Base-by-base conservation (phyloP, 352 stramenopile genomes). In the Globisporangium orthogonon region DNA sequence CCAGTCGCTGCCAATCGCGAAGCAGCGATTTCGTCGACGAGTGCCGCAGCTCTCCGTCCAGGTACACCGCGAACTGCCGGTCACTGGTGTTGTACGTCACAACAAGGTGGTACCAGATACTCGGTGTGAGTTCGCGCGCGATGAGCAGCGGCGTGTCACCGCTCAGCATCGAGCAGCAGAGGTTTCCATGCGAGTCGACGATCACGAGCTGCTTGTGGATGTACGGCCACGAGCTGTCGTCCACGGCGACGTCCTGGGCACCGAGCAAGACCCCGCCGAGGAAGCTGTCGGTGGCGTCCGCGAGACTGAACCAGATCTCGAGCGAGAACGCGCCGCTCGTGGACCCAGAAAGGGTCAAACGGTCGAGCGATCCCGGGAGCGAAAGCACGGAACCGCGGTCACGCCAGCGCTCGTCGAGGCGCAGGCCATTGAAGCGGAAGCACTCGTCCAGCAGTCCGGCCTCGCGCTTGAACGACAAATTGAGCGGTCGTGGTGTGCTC, bases 71-170 rank as follows among this genome's bases (percentile, higher is more conserved):
- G 33, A 86, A 53, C 44, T 76, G 59, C 44, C 60, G 53, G 7
- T 60, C 69, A 31, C 49, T 60, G 45, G 30, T 45, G 10, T 69
- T 67, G 58, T 81, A 90, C 10, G 73, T 78, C 2, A 87, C 67
- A 11, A 78, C 73, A 35, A 88, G 59, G 63, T 90, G 76, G 60
- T 90, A 88, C 80, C 80, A 90, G 17, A 83, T 77, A 46, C 69
- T 77, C 3, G 71, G 66, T 15, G 63, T 52, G 0, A 90, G 66
- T 29, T 88, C 78, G 7, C 60, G 61, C 3, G 72, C 74, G 7
- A 90, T 68, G 35, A 80, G 71, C 33, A 78, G 58, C 0, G 80
- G 69, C n/a, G 70, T 70, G 15, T 73, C 62, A 5, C 66, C 69
- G 37, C 78, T 69, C n/a, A 88, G 61, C 53, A 87, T 71, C 33